Conservation (phyloP, 768 basidiomycete genomes). For the Scleroderma citrinum region DNA sequence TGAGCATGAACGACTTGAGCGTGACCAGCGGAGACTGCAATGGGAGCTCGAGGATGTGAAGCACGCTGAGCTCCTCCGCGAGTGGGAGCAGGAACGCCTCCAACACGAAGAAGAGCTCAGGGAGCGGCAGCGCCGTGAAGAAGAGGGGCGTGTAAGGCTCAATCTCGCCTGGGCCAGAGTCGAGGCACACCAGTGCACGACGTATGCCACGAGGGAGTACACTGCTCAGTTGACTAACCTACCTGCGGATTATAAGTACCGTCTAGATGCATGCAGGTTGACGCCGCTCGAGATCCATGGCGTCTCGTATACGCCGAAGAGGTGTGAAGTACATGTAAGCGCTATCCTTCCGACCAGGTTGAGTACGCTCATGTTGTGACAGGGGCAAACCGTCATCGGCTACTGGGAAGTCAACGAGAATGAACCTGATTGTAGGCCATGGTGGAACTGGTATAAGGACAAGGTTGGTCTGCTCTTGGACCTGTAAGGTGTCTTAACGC, state of each 20-base stretch:
- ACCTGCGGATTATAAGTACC: slow-evolving; percentile 14
- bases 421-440: slow-evolving; percentile 26
- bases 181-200: slow-evolving; percentile 16
- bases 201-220: slow-evolving; percentile 25
- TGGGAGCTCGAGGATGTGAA: neutral
- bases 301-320: slow-evolving; percentile 8
- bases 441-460: slow-evolving; percentile 23
- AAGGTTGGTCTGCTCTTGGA: slow-evolving; percentile 12
- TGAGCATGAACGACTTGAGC: slow-evolving; percentile 8
- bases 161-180: slow-evolving; percentile 19
- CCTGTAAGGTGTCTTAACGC: too few relatives aligned
- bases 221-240: slow-evolving; percentile 25
- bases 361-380: neutral
- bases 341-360: neutral
- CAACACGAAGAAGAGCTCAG: slow-evolving; percentile 1
- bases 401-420: slow-evolving; percentile 21
- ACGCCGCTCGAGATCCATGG: slow-evolving; percentile 21
- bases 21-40: neutral
- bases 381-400: slow-evolving; percentile 17
- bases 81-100: slow-evolving; percentile 5
- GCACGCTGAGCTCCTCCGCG: neutral
- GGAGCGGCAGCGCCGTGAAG: slow-evolving; percentile 10
- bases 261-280: slow-evolving; percentile 16
- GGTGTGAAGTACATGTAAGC: slow-evolving; percentile 20
- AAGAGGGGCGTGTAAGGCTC: slow-evolving; percentile 19